Evolutionary conservation across 768 basidiomycete species (phyloP).

Genomic region (Pisolithus orientalis): DNA sequence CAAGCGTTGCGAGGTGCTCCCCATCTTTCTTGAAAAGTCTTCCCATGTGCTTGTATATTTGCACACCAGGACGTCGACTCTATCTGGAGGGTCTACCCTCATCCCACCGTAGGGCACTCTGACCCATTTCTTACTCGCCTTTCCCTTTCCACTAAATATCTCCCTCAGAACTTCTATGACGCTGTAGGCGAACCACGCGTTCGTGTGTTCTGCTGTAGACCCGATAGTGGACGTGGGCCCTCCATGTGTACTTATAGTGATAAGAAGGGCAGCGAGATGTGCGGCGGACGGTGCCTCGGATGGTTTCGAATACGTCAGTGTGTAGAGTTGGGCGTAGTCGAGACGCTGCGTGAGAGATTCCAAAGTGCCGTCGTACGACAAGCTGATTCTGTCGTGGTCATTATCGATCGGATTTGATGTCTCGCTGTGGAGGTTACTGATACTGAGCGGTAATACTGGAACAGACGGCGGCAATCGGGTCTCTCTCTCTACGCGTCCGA

Average conservation of each 20-base stretch:
- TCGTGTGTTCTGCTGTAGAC: neutral
- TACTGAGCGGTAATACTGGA: neutral
- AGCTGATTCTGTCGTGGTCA: neutral
- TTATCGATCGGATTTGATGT: neutral
- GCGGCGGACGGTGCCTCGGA: constrained; percentile 6
- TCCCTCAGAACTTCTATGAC: constrained; percentile 8
- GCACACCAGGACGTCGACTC: constrained; percentile 3
- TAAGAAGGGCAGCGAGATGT: constrained; percentile 6
- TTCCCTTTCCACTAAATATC: constrained; percentile 7
- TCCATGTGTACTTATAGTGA: neutral
- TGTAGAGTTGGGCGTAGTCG: constrained; percentile 2
- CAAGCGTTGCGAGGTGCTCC: neutral
- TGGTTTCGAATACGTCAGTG: neutral
- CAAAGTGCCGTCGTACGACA: constrained; percentile 6
- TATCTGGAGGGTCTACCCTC: constrained; percentile 3
- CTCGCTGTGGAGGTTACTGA: neutral
- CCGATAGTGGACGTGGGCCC: neutral
- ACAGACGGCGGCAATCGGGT: neutral
- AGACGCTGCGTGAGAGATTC: constrained; percentile 2
- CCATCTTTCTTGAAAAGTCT: constrained; percentile 2
- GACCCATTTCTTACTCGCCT: constrained; percentile 7
- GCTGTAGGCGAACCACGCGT: constrained; percentile 11
- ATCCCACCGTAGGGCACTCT: constrained; percentile 9
- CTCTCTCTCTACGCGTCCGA: constrained; percentile 1
- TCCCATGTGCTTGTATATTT: constrained; percentile 9